These are phyloP conservation scores for Candida sanyaensis DNA, from an alignment of 1,139 yeast species.

Conservation along the genomic window DNA sequence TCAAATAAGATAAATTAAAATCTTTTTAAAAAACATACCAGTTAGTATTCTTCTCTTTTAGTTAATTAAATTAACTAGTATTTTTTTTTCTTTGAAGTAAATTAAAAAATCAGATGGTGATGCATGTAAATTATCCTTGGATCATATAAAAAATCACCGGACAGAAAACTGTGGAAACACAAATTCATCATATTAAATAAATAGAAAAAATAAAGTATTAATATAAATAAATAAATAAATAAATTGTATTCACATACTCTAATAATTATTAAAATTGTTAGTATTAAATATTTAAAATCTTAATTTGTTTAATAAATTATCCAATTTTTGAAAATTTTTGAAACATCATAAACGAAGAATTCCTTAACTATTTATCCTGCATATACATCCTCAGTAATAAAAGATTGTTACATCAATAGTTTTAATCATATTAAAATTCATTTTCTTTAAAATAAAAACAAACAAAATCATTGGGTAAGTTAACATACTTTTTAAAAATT, in stretches of 20 bases:
- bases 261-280: slow-evolving; percentile 9
- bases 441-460: not conserved
- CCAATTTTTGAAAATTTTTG: no score
- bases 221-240: no score
- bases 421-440: slow-evolving; percentile 13
- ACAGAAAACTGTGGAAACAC: slow-evolving; percentile 41
- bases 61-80: no score
- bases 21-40: slow-evolving; percentile 2
- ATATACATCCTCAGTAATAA: slow-evolving; percentile 56
- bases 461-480: no score
- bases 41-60: slow-evolving; percentile 10
- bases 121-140: slow-evolving; percentile 75
- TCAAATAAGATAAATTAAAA: not conserved
- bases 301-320: no score
- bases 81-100: no score
- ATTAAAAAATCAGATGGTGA: slow-evolving; percentile 83
- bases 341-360: slow-evolving; percentile 74
- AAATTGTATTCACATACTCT: slow-evolving; percentile 5
- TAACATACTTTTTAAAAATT: no score
- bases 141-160: slow-evolving; percentile 62
- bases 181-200: slow-evolving; percentile 15
- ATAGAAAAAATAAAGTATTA: no score
- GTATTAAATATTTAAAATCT: no score
- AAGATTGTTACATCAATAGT: slow-evolving; percentile 12
- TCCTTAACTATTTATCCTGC: slow-evolving; percentile 64